Percentiles rank a stretch among this genome's conserved stretches.
Conservation (phyloP, 208 protist species). For the Trichomonas vaginalis region DNA sequence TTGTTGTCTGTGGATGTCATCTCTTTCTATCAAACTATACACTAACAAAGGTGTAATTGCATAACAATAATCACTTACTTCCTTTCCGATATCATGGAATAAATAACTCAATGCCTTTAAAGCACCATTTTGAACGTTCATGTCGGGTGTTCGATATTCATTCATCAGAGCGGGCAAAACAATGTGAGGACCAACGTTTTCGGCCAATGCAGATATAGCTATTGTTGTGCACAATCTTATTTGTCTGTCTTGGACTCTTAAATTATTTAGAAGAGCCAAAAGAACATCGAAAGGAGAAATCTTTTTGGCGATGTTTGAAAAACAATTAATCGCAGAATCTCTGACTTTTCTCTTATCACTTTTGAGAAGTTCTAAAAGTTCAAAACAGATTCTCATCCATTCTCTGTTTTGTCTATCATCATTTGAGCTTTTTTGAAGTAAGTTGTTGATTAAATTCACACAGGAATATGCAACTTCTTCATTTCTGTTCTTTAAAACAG, state of each 20-base stretch:
- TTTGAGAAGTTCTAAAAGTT: slow-evolving; percentile 94
- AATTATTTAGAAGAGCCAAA: slow-evolving; percentile 90
- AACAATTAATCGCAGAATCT: slow-evolving; percentile 38
- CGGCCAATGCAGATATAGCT: slow-evolving; percentile 94
- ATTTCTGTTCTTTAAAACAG: slow-evolving; percentile 92
- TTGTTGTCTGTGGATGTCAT: slow-evolving; percentile 91
- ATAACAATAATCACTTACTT: slow-evolving; percentile 92
- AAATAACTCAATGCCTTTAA: slow-evolving; percentile 94
- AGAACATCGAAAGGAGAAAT: slow-evolving; percentile 96
- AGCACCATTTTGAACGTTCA: slow-evolving; percentile 74
- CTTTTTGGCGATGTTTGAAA: slow-evolving; percentile 78
- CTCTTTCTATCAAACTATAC: slow-evolving; percentile 91
- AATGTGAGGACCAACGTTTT: slow-evolving; percentile 89
- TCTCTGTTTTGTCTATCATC: slow-evolving; percentile 68
- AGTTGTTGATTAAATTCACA: slow-evolving; percentile 69
- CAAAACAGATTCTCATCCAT: slow-evolving; percentile 87
- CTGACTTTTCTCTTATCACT: slow-evolving; percentile 86
- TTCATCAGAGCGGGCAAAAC: slow-evolving; percentile 96
- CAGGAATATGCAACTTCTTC: slow-evolving; percentile 88
- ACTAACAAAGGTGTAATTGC: slow-evolving; percentile 82
- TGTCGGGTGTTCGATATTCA: slow-evolving; percentile 92
- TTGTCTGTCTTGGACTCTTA: slow-evolving; percentile 93
- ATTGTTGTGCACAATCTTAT: slow-evolving; percentile 97
- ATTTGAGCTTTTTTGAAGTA: slow-evolving; percentile 36
- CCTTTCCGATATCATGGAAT: slow-evolving; percentile 94